Conservation (phyloP, 83 land plant genomes). For the Diphasiastrum complanatum region DNA sequence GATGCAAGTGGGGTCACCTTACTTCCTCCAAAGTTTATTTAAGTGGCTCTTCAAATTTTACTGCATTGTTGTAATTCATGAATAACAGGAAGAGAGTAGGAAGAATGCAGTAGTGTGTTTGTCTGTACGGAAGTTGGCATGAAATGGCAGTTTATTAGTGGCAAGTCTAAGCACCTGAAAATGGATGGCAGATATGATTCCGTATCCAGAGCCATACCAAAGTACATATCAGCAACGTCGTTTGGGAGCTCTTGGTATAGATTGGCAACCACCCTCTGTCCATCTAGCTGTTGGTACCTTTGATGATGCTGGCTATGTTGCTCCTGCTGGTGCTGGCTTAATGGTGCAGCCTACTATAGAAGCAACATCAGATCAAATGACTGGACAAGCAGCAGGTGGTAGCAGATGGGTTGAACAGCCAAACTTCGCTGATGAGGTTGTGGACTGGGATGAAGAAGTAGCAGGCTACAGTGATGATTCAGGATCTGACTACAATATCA, state of each 20-base stretch:
- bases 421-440: constrained; percentile 56
- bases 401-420: constrained; percentile 59
- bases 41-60: not conserved
- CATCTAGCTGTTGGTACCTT: constrained; percentile 60
- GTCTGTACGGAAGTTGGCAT: too few relatives aligned
- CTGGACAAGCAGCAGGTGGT: constrained; percentile 38
- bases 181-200: constrained; percentile 64
- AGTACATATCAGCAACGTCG: constrained; percentile 75
- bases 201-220: constrained; percentile 88
- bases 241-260: constrained; percentile 72
- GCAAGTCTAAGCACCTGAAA: constrained; percentile 1
- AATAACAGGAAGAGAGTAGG: constrained; percentile 41
- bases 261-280: constrained; percentile 71
- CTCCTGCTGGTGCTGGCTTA: constrained; percentile 33
- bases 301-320: constrained; percentile 35
- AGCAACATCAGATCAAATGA: constrained; percentile 13
- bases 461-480: constrained; percentile 69
- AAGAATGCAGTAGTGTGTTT: too few relatives aligned
- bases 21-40: not conserved
- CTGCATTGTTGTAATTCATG: constrained; percentile 38
- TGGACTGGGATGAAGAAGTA: constrained; percentile 84
- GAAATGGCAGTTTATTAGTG: too few relatives aligned
- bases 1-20: constrained; percentile 73
- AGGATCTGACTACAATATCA: constrained; percentile 76
- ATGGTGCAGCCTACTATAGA: constrained; percentile 19